These are phyloP conservation scores for Ustilago trichophora DNA, from an alignment of 1,284 basidiomycete genomes.

Conservation along the genomic window DNA sequence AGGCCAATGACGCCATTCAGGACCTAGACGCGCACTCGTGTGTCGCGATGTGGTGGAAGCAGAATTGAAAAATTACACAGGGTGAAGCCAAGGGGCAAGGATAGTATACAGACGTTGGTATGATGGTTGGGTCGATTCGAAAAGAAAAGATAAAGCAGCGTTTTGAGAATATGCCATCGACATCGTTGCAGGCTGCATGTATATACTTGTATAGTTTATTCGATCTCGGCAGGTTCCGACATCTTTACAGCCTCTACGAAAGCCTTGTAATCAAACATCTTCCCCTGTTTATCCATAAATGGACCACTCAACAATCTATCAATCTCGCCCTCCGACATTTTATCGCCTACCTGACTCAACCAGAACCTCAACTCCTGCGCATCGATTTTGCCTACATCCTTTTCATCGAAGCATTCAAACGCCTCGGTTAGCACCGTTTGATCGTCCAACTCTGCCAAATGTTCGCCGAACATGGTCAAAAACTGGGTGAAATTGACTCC, in stretches of 20 bases:
- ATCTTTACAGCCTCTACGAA: slow-evolving; percentile 64
- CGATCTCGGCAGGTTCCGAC: slow-evolving; percentile 59
- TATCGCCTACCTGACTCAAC: slow-evolving; percentile 59
- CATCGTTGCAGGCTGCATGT: no score
- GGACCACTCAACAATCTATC: slow-evolving; percentile 55
- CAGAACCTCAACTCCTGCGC: slow-evolving; percentile 56
- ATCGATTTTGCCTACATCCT: slow-evolving; percentile 60
- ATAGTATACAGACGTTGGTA: no score
- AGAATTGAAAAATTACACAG: no score
- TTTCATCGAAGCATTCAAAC: slow-evolving; percentile 65
- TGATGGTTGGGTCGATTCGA: no score
- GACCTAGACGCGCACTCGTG: no score
- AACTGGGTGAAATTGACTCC: slow-evolving; percentile 63
- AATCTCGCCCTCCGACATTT: slow-evolving; percentile 57
- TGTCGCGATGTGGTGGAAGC: no score
- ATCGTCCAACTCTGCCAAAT: slow-evolving; percentile 58
- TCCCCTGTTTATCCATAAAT: slow-evolving; percentile 59
- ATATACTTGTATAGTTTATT: slow-evolving; percentile 11
- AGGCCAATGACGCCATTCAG: no score
- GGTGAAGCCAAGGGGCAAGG: no score
- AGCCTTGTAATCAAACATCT: slow-evolving; percentile 64
- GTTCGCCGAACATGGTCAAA: slow-evolving; percentile 63
- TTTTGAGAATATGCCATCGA: no score
- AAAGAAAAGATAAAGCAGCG: no score
- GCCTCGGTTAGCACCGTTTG: slow-evolving; percentile 57